Evolutionary conservation across 129 eudicot genomes (phyloP), one percentile per base, ranked within the genome.

Genomic region (Oenanthe sinensis): DNA sequence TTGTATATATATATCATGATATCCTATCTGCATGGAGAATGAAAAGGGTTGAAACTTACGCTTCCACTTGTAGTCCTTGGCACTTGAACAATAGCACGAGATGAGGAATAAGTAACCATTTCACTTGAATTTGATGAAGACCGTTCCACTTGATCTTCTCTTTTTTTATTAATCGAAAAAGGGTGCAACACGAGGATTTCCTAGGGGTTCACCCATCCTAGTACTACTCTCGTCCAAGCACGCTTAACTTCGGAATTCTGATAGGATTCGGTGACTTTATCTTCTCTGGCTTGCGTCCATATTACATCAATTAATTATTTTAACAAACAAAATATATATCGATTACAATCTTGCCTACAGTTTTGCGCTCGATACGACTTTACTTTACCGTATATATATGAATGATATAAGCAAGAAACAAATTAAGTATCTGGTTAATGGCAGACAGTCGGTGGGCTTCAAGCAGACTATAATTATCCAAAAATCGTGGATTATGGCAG

Each of bases 401-500:
- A 6, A 44, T 52, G 62, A 50, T 50, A 50, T 17, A 3, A 16
- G n/a, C 58, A n/a, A 50, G 22, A 0, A 14, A 24, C 39, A 24
- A n/a, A n/a, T n/a, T n/a, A 63, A 1, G 39, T 81, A 83, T 85
- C 86, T 75, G 74, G 12, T 47, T 74, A 33, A 52, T 3, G 8
- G 71, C 67, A 26, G 84, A 81, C 74, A 67, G 62, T 55, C 44
- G 80, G 83, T 79, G 75, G 37, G 81, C 82, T 81, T 87, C 85
- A 36, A 87, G 78, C 80, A 88, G 55, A 13, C 81, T 74, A 76
- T 71, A 88, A 71, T 83, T 88, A 62, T 88, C 91, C 77, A 88
- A 30, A 52, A 88, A 85, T 24, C 71, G 85, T 0, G 77, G 48
- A 39, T 75, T 11, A 44, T 70, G 69, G 36, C 22, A 0, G 8